Evolutionary conservation across 345 rosid species (phyloP), one percentile per base, ranked within the genome.

Genomic region (Melaleuca quinquenervia): DNA sequence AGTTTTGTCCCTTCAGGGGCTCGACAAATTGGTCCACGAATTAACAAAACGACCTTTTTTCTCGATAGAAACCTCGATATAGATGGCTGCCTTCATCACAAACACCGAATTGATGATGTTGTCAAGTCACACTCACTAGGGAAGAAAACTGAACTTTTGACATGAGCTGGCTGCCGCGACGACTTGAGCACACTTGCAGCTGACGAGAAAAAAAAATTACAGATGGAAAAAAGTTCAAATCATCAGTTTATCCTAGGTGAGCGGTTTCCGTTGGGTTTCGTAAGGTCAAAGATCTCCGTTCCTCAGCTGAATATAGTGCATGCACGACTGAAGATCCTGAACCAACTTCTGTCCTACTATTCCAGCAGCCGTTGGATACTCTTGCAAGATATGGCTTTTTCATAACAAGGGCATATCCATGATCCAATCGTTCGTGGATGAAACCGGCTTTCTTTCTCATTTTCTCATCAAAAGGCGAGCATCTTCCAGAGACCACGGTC

Each of bases 391-490:
- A 32, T 12, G 48, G 18, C 24, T 32, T 64, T 36, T 32, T 64
- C 12, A 20, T 15, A 64, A 13, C 45, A 6, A 70, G 78, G 7
- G 13, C 14, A 36, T 70, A 70, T 16, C 13, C 26, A 41, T 32
- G 21, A 70, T 70, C 80, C 78, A 70, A 70, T 7, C 24, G 86
- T 56, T 52, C 41, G 52, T 82, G 24, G n/a, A 82, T 29, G 60
- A 52, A 52, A n/a, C 55, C 55, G 11, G 84, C 26, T 75, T 84
- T 89, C 89, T 86, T 86, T 49, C 58, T 52, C 41, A 50, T 87
- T 82, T 49, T 85, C 92, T 82, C 54, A 36, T 78, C 10, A 52
- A 83, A 24, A 84, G 5, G 14, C 74, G 50, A 50, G n/a, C 27
- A 32, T 62, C 83, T 44, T 6, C 51, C 52, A 36, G 48, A 3